These are phyloP conservation scores for Prunus persica DNA, from an alignment of 306 rosid species.

Conservation along the genomic window DNA sequence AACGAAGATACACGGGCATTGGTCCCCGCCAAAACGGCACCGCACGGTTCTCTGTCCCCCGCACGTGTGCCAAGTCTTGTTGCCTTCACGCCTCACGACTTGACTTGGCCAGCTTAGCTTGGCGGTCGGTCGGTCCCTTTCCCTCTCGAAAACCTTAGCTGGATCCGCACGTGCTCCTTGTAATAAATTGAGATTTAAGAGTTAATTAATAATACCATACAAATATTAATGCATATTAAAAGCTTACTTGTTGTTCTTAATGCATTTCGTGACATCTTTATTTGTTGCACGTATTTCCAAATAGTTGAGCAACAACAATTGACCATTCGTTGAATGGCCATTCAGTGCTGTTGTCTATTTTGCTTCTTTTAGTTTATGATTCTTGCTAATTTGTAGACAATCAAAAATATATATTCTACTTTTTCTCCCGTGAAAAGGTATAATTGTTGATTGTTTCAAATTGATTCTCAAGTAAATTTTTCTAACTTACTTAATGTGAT, in stretches of 20 bases:
- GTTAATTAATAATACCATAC: not conserved
- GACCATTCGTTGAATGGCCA: not conserved
- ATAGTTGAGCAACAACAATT: not conserved
- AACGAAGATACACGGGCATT: conserved; percentile 6
- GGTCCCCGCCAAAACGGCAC: conserved; percentile 31
- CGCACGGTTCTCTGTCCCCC: conserved; percentile 16
- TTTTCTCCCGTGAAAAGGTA: no score
- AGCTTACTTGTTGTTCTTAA: not conserved
- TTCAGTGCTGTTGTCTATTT: no score
- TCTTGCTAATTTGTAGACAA: no score
- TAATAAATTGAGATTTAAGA: not conserved
- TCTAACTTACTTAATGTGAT: no score
- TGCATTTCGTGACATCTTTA: not conserved
- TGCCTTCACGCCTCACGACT: not conserved
- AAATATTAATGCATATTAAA: not conserved
- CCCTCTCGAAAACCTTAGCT: conserved; percentile 5
- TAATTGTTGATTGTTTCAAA: no score
- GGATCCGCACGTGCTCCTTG: conserved; percentile 33
- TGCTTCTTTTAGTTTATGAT: no score
- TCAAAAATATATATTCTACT: no score
- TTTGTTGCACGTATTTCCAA: not conserved
- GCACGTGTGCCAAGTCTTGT: conserved; percentile 45
- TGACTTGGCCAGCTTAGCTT: conserved; percentile 4
- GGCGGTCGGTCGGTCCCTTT: conserved; percentile 9
- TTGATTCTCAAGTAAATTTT: no score